Conservation (phyloP, 2,329 filamentous ascomycete genomes). For the Sarocladium strictum region DNA sequence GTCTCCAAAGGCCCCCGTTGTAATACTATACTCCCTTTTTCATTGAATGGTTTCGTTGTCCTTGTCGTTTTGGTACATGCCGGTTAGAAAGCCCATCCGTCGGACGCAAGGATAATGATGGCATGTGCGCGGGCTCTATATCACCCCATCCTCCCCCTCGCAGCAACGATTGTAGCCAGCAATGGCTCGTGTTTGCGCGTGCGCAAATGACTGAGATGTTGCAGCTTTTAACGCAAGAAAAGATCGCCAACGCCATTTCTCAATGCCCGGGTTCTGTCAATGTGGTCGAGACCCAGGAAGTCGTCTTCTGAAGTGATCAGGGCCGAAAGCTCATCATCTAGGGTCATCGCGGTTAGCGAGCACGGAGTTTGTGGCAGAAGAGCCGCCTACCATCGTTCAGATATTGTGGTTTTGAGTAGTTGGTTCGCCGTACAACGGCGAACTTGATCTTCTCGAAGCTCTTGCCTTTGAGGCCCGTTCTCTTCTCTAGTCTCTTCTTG, state of each 20-base stretch:
- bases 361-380: no score
- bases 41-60: neutral
- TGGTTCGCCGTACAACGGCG: slow-evolving; percentile 66
- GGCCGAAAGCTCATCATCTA: slow-evolving; percentile 56
- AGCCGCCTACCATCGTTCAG: slow-evolving; percentile 72
- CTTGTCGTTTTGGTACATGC: neutral
- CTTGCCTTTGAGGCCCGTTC: slow-evolving; percentile 94
- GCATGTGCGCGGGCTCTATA: neutral
- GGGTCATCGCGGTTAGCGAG: slow-evolving; percentile 11
- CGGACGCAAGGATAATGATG: neutral
- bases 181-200: neutral
- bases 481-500: slow-evolving; percentile 87
- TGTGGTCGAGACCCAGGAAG: slow-evolving; percentile 59
- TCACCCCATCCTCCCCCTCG: neutral
- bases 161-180: neutral
- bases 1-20: neutral
- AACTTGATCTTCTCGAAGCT: slow-evolving; percentile 99
- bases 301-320: slow-evolving; percentile 50
- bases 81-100: neutral
- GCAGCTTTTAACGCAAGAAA: slow-evolving; percentile 43
- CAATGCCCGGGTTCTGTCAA: slow-evolving; percentile 52
- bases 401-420: slow-evolving; percentile 74
- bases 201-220: neutral
- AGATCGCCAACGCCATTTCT: slow-evolving; percentile 58
- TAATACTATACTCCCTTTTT: neutral